Evolutionary conservation across 495 filamentous ascomycete species (phyloP).

Genomic region (Podospora bellae-mahoneyi): DNA sequence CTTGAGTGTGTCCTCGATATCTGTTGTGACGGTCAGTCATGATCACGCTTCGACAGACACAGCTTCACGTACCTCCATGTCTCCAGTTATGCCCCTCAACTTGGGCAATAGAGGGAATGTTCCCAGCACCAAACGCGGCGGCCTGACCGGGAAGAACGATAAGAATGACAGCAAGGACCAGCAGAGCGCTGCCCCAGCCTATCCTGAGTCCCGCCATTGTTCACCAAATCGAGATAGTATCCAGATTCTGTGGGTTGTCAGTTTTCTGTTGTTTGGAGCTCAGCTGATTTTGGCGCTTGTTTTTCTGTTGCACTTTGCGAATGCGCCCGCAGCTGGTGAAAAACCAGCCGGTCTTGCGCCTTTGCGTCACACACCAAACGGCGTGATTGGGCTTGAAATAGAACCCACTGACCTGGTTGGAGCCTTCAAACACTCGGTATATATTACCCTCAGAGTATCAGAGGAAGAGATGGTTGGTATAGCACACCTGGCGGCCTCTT

Average conservation of each 20-base stretch:
- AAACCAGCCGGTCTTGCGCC: not conserved
- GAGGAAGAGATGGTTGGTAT: not conserved
- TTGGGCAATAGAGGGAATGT: slow-evolving; percentile 89
- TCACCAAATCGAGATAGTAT: not conserved
- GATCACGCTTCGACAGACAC: not conserved
- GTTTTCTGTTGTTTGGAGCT: not conserved
- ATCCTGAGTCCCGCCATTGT: slow-evolving; percentile 41
- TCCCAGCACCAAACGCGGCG: slow-evolving; percentile 88
- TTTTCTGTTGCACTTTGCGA: not conserved
- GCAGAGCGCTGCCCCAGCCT: slow-evolving; percentile 43
- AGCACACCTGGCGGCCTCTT: not conserved
- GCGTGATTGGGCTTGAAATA: not conserved
- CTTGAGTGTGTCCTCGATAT: slow-evolving; percentile 90
- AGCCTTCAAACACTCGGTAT: not conserved
- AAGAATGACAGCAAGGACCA: slow-evolving; percentile 50
- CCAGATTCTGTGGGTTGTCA: not conserved
- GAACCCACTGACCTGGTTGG: not conserved
- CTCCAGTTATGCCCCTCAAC: slow-evolving; percentile 96
- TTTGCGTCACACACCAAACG: not conserved
- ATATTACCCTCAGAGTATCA: not conserved
- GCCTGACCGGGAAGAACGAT: slow-evolving; percentile 61
- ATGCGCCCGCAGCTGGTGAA: not conserved
- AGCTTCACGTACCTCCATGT: slow-evolving; percentile 61
- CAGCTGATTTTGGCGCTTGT: not conserved
- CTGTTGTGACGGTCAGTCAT: slow-evolving; percentile 22